Evolutionary conservation across 192 early-diverging fungal species (phyloP).

Genomic region (Dimargaris xerosporica): DNA sequence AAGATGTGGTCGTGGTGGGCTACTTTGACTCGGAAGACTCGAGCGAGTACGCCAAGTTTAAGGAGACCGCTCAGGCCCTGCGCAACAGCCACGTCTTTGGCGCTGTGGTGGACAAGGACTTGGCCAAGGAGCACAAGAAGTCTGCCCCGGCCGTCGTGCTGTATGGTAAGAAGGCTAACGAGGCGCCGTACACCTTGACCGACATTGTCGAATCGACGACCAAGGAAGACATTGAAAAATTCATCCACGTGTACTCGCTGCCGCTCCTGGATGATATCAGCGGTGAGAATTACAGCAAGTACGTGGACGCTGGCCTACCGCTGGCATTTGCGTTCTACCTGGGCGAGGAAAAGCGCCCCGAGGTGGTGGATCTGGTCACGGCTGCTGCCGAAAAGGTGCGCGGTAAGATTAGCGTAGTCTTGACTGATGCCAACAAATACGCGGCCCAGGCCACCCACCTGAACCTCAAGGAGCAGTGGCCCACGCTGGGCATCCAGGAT

Average conservation of each 20-base stretch:
- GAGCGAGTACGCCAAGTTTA: conserved; percentile 46
- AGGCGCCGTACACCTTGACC: too few relatives aligned
- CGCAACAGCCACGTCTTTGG: conserved; percentile 85
- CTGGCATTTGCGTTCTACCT: conserved; percentile 79
- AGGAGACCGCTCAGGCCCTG: conserved; percentile 53
- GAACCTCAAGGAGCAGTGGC: conserved; percentile 82
- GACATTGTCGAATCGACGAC: too few relatives aligned
- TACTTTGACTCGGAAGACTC: conserved; percentile 49
- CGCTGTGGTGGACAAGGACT: conserved; percentile 44
- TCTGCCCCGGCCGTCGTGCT: conserved; percentile 54
- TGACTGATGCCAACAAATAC: conserved; percentile 78
- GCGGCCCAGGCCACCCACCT: conserved; percentile 75
- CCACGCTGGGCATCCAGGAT: conserved; percentile 82
- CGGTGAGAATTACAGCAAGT: conserved; percentile 73
- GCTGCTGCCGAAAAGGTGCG: conserved; percentile 67
- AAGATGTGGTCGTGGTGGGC: conserved; percentile 82
- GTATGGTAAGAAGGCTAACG: conserved; percentile 87
- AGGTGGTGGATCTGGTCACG: conserved; percentile 42
- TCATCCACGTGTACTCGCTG: conserved; percentile 64
- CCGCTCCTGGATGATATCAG: conserved; percentile 84
- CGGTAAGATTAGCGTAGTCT: conserved; percentile 83
- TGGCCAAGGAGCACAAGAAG: conserved; percentile 35
- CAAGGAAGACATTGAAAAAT: too few relatives aligned
- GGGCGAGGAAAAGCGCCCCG: conserved; percentile 38
- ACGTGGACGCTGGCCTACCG: conserved; percentile 77